Conservation (phyloP, 2,329 filamentous ascomycete species). For the Cylindrodendrum hubeiense region DNA sequence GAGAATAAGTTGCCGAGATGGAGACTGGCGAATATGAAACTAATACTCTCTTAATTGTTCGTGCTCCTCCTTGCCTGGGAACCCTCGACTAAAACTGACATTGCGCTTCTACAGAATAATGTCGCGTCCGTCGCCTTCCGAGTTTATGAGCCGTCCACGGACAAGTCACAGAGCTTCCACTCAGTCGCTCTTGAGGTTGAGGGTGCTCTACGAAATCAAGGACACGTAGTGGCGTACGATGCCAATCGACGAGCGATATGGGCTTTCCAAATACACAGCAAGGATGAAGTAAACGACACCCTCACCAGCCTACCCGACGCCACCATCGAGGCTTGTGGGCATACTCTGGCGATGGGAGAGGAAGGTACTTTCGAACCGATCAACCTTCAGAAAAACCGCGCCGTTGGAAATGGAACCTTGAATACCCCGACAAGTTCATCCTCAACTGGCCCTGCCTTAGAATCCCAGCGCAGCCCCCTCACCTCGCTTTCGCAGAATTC, state of each 20-base stretch:
- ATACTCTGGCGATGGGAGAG: conserved; percentile 59
- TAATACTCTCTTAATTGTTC: conserved; percentile 70
- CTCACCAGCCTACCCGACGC: conserved; percentile 48
- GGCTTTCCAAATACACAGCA: conserved; percentile 64
- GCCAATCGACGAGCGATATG: conserved; percentile 63
- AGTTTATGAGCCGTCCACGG: conserved; percentile 64
- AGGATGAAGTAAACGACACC: conserved; percentile 51
- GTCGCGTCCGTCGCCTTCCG: conserved; percentile 67
- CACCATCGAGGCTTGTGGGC: conserved; percentile 58
- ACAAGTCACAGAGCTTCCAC: conserved; percentile 58
- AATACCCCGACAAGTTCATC: conserved; percentile 62
- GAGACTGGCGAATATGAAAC: conserved; percentile 74
- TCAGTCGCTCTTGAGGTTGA: conserved; percentile 65
- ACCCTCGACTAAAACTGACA: conserved; percentile 27
- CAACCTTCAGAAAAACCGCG: conserved; percentile 60
- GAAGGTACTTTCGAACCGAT: conserved; percentile 65
- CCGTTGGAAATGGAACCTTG: conserved; percentile 52
- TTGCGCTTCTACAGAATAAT: conserved; percentile 61
- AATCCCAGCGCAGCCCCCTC: conserved; percentile 47
- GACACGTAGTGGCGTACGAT: conserved; percentile 67
- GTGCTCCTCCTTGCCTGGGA: conserved; percentile 37
- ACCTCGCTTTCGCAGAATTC: conserved; percentile 34
- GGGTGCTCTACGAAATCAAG: conserved; percentile 62
- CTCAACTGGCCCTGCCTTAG: conserved; percentile 55
- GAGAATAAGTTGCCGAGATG: conserved; percentile 63